Conservation (phyloP, 169 alveolate species). For the Cryptosporidium bovis region DNA sequence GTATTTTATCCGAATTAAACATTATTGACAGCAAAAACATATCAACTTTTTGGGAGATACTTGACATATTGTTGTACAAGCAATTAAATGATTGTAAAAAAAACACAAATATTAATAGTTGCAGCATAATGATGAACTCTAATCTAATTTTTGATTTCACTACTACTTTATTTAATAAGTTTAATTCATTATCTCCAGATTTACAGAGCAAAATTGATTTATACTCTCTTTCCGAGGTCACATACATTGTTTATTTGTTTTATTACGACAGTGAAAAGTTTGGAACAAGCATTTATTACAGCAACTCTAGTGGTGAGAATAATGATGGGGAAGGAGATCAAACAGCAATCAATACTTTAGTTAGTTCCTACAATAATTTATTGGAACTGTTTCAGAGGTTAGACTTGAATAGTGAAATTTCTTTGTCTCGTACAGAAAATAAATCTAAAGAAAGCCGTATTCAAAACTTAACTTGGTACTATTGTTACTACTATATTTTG, state of each 20-base stretch:
- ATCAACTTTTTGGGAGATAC: background rate
- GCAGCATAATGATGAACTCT: slow-evolving; percentile 20
- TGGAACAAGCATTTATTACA: background rate
- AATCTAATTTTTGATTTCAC: slow-evolving; percentile 11
- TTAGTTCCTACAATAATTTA: slow-evolving; percentile 10
- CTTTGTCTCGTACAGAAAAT: no score
- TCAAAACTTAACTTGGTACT: background rate
- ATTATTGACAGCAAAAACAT: background rate
- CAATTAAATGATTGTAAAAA: background rate
- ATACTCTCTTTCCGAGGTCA: background rate
- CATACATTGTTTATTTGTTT: slow-evolving; percentile 8
- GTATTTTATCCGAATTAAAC: background rate
- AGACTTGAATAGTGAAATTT: no score
- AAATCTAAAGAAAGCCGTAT: background rate
- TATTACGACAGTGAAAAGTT: background rate
- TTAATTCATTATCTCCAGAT: background rate
- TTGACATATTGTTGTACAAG: background rate
- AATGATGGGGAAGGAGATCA: background rate
- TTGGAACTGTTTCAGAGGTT: slow-evolving; percentile 4
- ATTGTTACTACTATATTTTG: slow-evolving; percentile 20
- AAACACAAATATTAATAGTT: background rate
- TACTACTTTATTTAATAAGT: background rate
- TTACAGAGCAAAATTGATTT: background rate
- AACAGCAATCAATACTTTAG: background rate
- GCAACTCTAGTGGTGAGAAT: background rate